These are phyloP conservation scores for Tuber indicum DNA, from an alignment of 495 filamentous ascomycete species.

Conservation along the genomic window DNA sequence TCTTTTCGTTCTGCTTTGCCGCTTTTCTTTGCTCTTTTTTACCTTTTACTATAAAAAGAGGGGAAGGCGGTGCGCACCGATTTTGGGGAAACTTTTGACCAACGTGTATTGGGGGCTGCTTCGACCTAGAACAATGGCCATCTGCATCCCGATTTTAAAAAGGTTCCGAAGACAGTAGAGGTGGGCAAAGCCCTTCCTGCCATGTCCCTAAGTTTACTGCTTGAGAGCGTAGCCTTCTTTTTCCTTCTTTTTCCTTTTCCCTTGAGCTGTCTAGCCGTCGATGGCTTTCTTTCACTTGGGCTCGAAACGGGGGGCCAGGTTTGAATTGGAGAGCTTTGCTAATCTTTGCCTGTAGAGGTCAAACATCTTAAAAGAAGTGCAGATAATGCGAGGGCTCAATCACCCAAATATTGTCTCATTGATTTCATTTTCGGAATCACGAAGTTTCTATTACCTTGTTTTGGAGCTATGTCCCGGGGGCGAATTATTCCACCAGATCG, in stretches of 20 bases:
- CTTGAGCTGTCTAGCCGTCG: conserved; percentile 11
- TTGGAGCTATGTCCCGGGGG: conserved; percentile 92
- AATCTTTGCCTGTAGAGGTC: conserved; percentile 59
- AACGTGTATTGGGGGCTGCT: conserved; percentile 42
- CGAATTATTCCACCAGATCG: conserved; percentile 97
- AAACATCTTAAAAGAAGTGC: conserved; percentile 96
- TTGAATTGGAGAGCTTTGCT: conserved; percentile 41
- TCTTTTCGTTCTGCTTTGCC: conserved; percentile 41
- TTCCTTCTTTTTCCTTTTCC: conserved; percentile 32
- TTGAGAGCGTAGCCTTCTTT: not conserved
- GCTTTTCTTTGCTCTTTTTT: conserved; percentile 39
- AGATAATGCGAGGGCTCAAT: conserved; percentile 94
- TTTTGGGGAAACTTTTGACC: conserved; percentile 40
- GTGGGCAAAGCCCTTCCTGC: conserved; percentile 60
- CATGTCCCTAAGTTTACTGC: conserved; percentile 39
- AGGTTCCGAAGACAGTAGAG: conserved; percentile 89
- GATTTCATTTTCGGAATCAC: conserved; percentile 86
- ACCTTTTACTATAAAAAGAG: conserved; percentile 7
- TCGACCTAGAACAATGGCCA: conserved; percentile 68
- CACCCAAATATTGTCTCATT: conserved; percentile 93
- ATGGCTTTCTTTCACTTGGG: conserved; percentile 10
- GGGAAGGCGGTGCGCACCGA: conserved; percentile 8
- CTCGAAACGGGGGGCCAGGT: not conserved
- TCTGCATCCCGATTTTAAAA: conserved; percentile 92
- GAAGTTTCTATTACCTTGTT: conserved; percentile 94